Conservation (phyloP, 441 rosid species). For the Syzygium malaccense region DNA sequence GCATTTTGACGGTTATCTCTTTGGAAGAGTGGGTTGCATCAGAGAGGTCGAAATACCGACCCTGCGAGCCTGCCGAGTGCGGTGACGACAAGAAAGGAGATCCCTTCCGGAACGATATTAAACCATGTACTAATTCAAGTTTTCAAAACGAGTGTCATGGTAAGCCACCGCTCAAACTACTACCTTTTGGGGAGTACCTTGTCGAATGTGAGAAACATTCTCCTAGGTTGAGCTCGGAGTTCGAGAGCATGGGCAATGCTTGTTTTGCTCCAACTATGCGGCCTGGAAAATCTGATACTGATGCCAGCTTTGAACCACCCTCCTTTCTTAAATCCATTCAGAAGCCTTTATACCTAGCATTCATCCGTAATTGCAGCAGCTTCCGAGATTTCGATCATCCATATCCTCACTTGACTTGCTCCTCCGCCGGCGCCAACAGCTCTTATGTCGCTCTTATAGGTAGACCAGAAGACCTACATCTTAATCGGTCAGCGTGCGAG, state of each 20-base stretch:
- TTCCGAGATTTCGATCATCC: not conserved
- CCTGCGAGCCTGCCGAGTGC: not conserved
- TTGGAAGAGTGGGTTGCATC: not conserved
- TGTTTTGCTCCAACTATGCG: fast-evolving
- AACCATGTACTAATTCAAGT: not conserved
- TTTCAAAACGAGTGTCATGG: not conserved
- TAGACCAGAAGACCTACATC: no score
- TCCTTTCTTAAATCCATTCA: not conserved
- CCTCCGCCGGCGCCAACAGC: no score
- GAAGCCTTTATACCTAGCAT: not conserved
- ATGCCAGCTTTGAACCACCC: not conserved
- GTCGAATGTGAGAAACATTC: not conserved
- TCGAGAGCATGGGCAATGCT: not conserved
- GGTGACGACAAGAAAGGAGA: fast-evolving
- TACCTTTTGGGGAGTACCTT: not conserved
- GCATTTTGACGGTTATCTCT: not conserved
- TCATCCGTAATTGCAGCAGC: not conserved
- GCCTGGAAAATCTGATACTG: fast-evolving
- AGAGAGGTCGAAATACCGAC: fast-evolving
- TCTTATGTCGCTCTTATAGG: no score
- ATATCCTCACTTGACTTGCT: no score
- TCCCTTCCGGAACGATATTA: fast-evolving
- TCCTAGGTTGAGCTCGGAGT: not conserved
- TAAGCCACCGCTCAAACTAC: fast-evolving
- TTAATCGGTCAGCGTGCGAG: no score